Evolutionary conservation across 371 early-diverging fungal genomes (phyloP).

Genomic region (Mortierella polycephala): DNA sequence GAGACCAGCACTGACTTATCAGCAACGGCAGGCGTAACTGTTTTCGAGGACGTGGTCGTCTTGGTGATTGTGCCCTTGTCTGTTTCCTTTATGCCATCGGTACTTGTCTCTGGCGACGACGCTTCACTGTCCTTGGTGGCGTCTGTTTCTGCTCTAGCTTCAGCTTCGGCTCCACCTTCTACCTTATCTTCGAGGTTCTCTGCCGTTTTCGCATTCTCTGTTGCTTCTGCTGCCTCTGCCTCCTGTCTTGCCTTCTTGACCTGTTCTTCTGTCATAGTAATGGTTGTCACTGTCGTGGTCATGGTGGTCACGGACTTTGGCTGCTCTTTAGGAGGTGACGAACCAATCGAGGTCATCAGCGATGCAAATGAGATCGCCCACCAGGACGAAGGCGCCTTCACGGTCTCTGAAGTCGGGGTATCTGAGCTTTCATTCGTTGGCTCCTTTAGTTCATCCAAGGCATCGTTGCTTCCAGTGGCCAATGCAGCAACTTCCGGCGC

Average conservation of each 20-base stretch:
- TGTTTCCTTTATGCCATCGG: not conserved
- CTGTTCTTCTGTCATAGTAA: constrained; percentile 19
- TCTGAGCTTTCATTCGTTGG: not conserved
- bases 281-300: constrained; percentile 36
- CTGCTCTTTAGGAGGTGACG: constrained; percentile 5
- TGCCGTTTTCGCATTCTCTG: constrained; percentile 1
- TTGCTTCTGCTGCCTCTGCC: not conserved
- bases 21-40: constrained; percentile 15
- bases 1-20: constrained; percentile 37
- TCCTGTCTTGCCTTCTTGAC: not conserved
- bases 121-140: not conserved
- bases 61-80: constrained; percentile 24
- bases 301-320: constrained; percentile 20
- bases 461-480: not conserved
- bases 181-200: not conserved
- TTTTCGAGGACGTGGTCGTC: constrained; percentile 30
- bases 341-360: constrained; percentile 13
- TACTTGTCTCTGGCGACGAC: not conserved
- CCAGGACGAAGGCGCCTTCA: constrained; percentile 48
- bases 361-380: constrained; percentile 50
- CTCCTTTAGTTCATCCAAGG: not conserved
- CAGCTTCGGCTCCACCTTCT: not conserved
- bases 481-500: no score
- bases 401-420: constrained; percentile 6
- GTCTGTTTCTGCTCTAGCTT: not conserved